phyloP scores from a whole-genome alignment of 2,329 filamentous ascomycete species.

The Penicillium sp. region DNA sequence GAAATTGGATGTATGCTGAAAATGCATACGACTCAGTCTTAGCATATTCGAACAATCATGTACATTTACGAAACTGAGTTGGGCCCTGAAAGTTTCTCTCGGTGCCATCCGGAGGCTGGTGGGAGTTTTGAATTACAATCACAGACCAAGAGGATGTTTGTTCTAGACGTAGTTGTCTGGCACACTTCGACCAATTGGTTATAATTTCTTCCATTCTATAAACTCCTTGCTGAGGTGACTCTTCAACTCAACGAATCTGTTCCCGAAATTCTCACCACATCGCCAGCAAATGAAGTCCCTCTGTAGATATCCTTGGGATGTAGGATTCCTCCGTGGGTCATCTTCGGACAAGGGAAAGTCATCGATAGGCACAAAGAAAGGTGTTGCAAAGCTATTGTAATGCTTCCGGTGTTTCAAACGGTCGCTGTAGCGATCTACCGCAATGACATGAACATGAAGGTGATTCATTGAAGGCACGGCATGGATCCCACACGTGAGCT shows the following conservation, averaged over 20 bases:
- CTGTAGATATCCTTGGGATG: slow-evolving; percentile 62
- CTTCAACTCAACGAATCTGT: slow-evolving; percentile 74
- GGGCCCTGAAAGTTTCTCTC: slow-evolving; percentile 8
- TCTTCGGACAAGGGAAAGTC: slow-evolving; percentile 75
- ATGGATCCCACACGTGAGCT: slow-evolving; percentile 80
- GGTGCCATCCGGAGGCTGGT: slow-evolving; percentile 4
- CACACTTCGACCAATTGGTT: slow-evolving; percentile 19
- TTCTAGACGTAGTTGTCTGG: background rate
- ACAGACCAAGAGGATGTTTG: background rate
- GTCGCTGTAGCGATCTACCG: slow-evolving; percentile 74
- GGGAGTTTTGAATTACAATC: slow-evolving; percentile 3
- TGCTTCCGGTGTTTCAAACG: slow-evolving; percentile 80
- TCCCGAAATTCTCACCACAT: slow-evolving; percentile 74
- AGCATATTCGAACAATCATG: slow-evolving; percentile 9
- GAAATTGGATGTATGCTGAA: slow-evolving; percentile 15
- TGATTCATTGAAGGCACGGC: slow-evolving; percentile 90
- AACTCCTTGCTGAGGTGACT: slow-evolving; percentile 76
- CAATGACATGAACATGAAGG: slow-evolving; percentile 86
- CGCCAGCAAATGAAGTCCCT: slow-evolving; percentile 80
- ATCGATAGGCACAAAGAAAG: slow-evolving; percentile 77
- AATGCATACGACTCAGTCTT: slow-evolving; percentile 12
- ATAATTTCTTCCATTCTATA: slow-evolving; percentile 72
- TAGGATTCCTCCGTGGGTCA: slow-evolving; percentile 66
- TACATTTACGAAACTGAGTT: slow-evolving; percentile 21
- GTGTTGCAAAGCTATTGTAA: slow-evolving; percentile 88